phyloP scores from a whole-genome alignment of 148 eudicot species.

The Bassia scoparia region DNA sequence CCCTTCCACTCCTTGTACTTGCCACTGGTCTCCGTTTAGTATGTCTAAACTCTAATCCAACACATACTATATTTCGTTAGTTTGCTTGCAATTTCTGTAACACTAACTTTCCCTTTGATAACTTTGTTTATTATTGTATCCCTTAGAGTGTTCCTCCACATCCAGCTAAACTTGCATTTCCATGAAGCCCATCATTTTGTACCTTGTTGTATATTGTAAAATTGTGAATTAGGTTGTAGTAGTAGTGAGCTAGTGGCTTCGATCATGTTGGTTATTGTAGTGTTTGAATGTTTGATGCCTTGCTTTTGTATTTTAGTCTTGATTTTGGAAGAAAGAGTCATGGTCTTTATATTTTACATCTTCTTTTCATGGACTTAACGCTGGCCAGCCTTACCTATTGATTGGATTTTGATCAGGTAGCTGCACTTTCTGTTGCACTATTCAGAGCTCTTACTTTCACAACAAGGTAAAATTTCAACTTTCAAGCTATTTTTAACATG shows the following conservation, averaged over 20 bases:
- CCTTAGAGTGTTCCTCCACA: too few relatives aligned
- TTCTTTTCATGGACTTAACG: background rate
- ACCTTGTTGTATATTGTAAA: background rate
- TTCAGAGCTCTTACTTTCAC: conserved; percentile 88
- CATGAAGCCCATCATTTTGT: too few relatives aligned
- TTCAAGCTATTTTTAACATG: background rate
- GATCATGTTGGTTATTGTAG: background rate
- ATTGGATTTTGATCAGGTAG: conserved; percentile 49
- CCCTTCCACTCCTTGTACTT: too few relatives aligned
- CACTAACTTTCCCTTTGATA: too few relatives aligned
- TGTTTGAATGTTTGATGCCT: background rate
- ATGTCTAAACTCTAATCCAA: too few relatives aligned
- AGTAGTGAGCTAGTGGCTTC: background rate
- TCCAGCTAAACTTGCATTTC: too few relatives aligned
- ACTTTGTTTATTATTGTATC: too few relatives aligned
- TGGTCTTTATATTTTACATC: background rate
- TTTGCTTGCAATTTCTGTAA: too few relatives aligned
- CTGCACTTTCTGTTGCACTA: conserved; percentile 80
- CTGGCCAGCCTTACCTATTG: background rate
- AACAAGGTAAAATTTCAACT: conserved; percentile 48
- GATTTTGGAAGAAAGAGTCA: background rate
- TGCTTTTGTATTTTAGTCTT: background rate
- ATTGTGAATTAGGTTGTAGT: background rate
- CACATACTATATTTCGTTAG: too few relatives aligned
- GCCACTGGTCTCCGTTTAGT: too few relatives aligned